phyloP scores from a whole-genome alignment of 768 basidiomycete species.

The Tulasnella calospora region DNA sequence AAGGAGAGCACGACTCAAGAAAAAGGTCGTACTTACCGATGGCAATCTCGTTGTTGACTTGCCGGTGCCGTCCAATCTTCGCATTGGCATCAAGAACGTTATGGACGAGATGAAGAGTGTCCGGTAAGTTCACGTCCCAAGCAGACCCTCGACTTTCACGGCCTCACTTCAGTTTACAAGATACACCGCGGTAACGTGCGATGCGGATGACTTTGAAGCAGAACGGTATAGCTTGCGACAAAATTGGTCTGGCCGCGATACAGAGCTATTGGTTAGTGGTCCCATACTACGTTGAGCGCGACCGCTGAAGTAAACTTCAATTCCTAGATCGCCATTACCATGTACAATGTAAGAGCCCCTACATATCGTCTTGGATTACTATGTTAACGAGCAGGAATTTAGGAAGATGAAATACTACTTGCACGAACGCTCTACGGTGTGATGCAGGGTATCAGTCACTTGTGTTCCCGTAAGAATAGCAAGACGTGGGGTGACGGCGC shows the following conservation, averaged over 20 bases:
- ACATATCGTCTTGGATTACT: constrained; percentile 20
- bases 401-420: constrained; percentile 26
- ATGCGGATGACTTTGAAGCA: constrained; percentile 85
- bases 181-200: constrained; percentile 84
- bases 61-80: constrained; percentile 73
- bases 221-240: constrained; percentile 82
- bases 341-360: constrained; percentile 75
- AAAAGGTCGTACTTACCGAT: constrained; percentile 75
- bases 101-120: constrained; percentile 69
- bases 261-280: constrained; percentile 60
- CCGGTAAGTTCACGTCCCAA: constrained; percentile 43
- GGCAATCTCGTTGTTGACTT: constrained; percentile 86
- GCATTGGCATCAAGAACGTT: constrained; percentile 55
- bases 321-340: constrained; percentile 74
- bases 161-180: constrained; percentile 23
- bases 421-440: constrained; percentile 33
- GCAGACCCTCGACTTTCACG: constrained; percentile 20
- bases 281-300: not conserved
- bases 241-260: constrained; percentile 69
- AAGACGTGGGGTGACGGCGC: constrained; percentile 33
- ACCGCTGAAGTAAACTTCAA: not conserved
- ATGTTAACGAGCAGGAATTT: constrained; percentile 9
- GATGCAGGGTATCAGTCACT: constrained; percentile 35
- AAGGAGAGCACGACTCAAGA: constrained; percentile 42
- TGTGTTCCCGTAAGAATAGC: constrained; percentile 32